Percentiles rank a stretch among this genome's conserved stretches.
Evolutionary conservation across 208 protist genomes (phyloP).

Genomic region (Crithidia brevicula): DNA sequence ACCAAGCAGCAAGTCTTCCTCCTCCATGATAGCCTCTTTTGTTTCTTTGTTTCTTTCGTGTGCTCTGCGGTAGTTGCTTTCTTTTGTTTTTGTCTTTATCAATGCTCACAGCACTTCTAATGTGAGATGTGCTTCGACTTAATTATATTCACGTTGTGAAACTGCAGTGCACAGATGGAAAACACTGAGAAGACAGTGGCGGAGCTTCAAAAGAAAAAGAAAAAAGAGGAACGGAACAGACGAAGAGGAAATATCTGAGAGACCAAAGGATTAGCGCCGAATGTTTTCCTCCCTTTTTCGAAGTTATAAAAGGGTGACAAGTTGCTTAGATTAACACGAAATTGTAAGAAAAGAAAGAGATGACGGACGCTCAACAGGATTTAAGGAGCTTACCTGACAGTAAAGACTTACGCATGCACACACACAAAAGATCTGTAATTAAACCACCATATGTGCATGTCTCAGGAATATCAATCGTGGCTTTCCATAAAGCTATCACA

Average conservation of each 20-base stretch:
- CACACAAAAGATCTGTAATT: too few species aligned
- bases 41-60: neutral
- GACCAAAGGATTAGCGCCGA: too few species aligned
- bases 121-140: too few species aligned
- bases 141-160: too few species aligned
- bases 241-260: neutral
- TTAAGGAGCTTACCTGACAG: too few species aligned
- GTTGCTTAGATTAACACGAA: too few species aligned
- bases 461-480: too few species aligned
- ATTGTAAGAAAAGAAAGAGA: neutral
- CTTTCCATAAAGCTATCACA: too few species aligned
- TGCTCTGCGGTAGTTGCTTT: neutral
- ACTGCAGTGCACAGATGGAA: neutral
- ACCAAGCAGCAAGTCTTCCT: conserved; percentile 38
- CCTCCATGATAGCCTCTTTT: conserved; percentile 31
- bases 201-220: neutral
- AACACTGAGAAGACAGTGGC: neutral
- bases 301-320: conserved; percentile 2
- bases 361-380: neutral
- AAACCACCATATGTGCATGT: too few species aligned
- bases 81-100: neutral
- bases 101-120: too few species aligned
- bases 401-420: too few species aligned
- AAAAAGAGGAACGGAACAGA: neutral
- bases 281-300: too few species aligned